These are phyloP conservation scores for Cafeteria roenbergensis DNA, from an alignment of 108 stramenopile species.

Conservation along the genomic window DNA sequence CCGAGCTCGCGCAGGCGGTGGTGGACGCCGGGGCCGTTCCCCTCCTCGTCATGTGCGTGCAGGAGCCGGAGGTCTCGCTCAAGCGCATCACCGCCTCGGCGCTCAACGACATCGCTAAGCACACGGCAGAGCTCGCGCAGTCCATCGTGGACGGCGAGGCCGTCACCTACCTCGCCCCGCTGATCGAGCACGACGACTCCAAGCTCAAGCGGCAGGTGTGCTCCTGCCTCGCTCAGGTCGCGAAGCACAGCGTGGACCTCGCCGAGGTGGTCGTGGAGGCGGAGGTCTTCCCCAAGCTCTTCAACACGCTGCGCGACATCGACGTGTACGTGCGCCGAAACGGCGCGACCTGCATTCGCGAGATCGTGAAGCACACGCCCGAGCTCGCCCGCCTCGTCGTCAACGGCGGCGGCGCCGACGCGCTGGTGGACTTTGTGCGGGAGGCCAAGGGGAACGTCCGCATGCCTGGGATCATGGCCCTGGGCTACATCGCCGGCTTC, in stretches of 20 bases:
- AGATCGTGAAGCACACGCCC: constrained; percentile 57
- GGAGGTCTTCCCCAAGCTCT: constrained; percentile 56
- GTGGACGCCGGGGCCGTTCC: constrained; percentile 57
- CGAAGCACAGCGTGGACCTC: constrained; percentile 58
- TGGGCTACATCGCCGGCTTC: constrained; percentile 55
- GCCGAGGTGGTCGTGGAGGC: constrained; percentile 61
- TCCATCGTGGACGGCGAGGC: constrained; percentile 54
- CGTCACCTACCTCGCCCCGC: constrained; percentile 52
- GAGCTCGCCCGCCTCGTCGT: constrained; percentile 58
- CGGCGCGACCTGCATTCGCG: constrained; percentile 53
- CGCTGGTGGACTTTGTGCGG: constrained; percentile 51
- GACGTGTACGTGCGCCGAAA: constrained; percentile 52
- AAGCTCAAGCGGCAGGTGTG: constrained; percentile 62
- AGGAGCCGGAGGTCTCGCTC: constrained; percentile 58
- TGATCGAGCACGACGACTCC: constrained; percentile 53
- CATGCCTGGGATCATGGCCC: constrained; percentile 54
- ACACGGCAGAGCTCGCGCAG: constrained; percentile 58
- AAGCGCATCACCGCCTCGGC: constrained; percentile 56
- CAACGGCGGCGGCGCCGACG: constrained; percentile 52
- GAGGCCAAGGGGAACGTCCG: constrained; percentile 48
- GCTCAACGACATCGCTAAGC: constrained; percentile 54
- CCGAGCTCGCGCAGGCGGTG: constrained; percentile 50
- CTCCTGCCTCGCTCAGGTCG: constrained; percentile 49
- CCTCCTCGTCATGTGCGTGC: constrained; percentile 53
- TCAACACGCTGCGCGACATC: constrained; percentile 51